phyloP scores from a whole-genome alignment of 257 asterid genomes.

The Eucommia ulmoides region DNA sequence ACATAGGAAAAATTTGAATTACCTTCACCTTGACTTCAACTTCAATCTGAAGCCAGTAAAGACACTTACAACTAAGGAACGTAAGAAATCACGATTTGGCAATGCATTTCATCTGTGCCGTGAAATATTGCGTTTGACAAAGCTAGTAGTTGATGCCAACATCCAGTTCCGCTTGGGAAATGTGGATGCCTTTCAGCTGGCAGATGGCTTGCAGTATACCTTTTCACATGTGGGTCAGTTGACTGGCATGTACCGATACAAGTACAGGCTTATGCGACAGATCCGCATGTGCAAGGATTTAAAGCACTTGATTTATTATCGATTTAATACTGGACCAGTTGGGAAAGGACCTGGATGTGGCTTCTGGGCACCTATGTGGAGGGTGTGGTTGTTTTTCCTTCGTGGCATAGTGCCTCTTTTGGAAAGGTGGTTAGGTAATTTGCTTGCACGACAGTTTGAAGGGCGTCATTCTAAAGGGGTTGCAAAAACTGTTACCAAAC shows the following conservation, averaged over 20 bases:
- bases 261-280: conserved; percentile 98
- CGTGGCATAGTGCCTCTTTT: conserved; percentile 98
- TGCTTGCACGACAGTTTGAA: conserved; percentile 95
- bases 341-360: conserved; percentile 99
- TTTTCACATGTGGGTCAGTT: conserved; percentile 98
- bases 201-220: conserved; percentile 94
- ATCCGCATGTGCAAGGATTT: conserved; percentile 97
- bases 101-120: conserved; percentile 99
- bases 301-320: conserved; percentile 93
- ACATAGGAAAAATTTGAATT: conserved; percentile 89
- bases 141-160: conserved; percentile 97
- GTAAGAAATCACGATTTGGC: conserved; percentile 93
- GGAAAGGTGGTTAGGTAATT: conserved; percentile 96
- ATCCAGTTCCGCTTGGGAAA: conserved; percentile 97
- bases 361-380: conserved; percentile 99
- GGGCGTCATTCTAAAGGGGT: conserved; percentile 98
- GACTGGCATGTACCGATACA: conserved; percentile 97
- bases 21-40: conserved; percentile 91
- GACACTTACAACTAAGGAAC: conserved; percentile 96
- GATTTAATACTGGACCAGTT: conserved; percentile 97
- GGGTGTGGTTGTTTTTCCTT: conserved; percentile 98
- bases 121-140: conserved; percentile 89
- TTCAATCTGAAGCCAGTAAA: conserved; percentile 96
- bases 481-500: conserved; percentile 98
- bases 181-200: conserved; percentile 98